Percentiles rank a stretch among this genome's conserved stretches.
phyloP scores from a whole-genome alignment of 2,329 filamentous ascomycete species.

The Drechslera avenae region DNA sequence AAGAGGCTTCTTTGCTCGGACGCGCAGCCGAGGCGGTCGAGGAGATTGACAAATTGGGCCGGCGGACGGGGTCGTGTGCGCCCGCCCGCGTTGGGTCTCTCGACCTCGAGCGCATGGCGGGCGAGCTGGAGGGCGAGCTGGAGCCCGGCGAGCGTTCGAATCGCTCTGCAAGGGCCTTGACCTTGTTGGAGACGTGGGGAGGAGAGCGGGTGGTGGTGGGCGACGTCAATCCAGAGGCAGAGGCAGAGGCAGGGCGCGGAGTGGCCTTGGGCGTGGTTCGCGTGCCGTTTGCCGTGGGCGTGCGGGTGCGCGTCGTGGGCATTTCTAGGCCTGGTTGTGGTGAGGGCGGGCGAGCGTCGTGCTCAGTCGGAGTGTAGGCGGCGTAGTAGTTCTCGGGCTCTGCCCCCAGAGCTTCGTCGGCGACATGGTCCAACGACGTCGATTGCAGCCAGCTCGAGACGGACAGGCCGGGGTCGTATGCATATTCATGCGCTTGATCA shows the following conservation, averaged over 20 bases:
- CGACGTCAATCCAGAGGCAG: constrained; percentile 36
- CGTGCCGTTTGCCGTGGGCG: constrained; percentile 35
- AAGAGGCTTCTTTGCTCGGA: constrained; percentile 36
- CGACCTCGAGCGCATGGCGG: constrained; percentile 29
- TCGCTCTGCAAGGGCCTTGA: constrained; percentile 45
- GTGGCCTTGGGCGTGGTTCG: constrained; percentile 33
- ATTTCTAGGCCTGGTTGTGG: constrained; percentile 22
- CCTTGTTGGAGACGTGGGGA: constrained; percentile 37
- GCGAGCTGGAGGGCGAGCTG: constrained; percentile 27
- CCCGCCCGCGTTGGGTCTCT: constrained; percentile 22
- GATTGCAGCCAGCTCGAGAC: constrained; percentile 41
- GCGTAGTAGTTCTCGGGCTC: constrained; percentile 40
- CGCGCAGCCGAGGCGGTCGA: constrained; percentile 39
- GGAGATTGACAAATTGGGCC: constrained; percentile 25
- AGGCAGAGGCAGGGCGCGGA: constrained; percentile 39
- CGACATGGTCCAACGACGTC: constrained; percentile 26
- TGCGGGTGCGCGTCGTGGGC: constrained; percentile 30
- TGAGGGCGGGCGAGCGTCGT: constrained; percentile 11
- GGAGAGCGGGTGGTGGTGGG: constrained; percentile 29
- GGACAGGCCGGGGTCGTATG: constrained; percentile 17
- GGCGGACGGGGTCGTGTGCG: constrained; percentile 19
- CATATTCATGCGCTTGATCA: constrained; percentile 19
- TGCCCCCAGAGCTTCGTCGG: constrained; percentile 26
- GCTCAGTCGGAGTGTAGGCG: constrained; percentile 24
- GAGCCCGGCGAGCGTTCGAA: constrained; percentile 43